These are phyloP conservation scores for Leptographium wingfieldii DNA, from an alignment of 2,329 filamentous ascomycete species.

Conservation along the genomic window DNA sequence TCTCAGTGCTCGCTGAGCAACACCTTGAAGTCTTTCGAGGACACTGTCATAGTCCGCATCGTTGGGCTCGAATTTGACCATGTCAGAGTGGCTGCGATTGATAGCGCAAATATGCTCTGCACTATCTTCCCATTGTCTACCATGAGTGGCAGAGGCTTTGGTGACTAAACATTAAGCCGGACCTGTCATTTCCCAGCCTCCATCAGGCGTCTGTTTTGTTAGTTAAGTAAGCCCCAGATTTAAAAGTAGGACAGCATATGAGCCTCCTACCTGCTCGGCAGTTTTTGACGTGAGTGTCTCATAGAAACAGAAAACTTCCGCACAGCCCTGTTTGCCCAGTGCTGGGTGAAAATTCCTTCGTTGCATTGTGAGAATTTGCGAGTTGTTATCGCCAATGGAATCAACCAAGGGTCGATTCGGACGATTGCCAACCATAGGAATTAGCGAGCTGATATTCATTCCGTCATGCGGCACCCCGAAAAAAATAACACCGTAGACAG, in stretches of 20 bases:
- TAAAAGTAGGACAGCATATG: no score
- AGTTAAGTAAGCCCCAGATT: no score
- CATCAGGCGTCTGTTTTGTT: background rate
- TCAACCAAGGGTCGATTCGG: background rate
- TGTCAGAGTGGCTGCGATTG: background rate
- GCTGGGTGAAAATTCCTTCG: background rate
- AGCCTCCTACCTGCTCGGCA: background rate
- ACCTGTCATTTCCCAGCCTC: background rate
- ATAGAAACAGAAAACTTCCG: background rate
- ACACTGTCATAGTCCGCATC: constrained; percentile 7
- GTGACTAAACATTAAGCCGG: background rate
- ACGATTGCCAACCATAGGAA: background rate
- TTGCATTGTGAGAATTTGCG: background rate
- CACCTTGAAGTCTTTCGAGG: background rate
- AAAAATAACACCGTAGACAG: background rate
- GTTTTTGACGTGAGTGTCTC: background rate
- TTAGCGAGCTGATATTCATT: background rate
- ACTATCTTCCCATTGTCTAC: background rate
- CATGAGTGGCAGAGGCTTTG: background rate
- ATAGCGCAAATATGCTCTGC: constrained; percentile 2
- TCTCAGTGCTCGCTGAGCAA: background rate
- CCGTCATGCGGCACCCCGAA: background rate
- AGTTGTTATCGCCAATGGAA: background rate
- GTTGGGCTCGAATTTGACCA: constrained; percentile 9
- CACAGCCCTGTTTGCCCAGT: background rate